Percentiles rank a stretch among this genome's conserved stretches.
These are phyloP conservation scores for Chalciporus sphaerocephalus DNA, from an alignment of 768 basidiomycete species.

Conservation along the genomic window DNA sequence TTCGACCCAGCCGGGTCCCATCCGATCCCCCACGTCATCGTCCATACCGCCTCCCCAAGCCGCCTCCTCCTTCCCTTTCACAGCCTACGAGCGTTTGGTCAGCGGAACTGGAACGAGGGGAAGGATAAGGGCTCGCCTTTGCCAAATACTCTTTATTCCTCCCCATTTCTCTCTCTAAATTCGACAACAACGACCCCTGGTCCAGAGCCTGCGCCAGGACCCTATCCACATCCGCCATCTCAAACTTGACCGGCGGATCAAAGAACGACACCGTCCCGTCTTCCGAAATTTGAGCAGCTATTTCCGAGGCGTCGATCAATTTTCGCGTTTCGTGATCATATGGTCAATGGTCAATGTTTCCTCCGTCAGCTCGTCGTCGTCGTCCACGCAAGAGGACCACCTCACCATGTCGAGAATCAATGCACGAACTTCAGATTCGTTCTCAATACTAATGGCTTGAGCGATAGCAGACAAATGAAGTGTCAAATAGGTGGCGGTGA, in stretches of 20 bases:
- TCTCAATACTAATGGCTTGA: slow-evolving; percentile 38
- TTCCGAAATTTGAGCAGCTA: slow-evolving; percentile 63
- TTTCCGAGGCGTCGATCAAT: slow-evolving; percentile 69
- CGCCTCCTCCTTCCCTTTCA: slow-evolving; percentile 29
- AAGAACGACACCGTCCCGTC: slow-evolving; percentile 73
- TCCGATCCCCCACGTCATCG: slow-evolving; percentile 25
- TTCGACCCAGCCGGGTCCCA: slow-evolving; percentile 26
- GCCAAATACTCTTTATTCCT: slow-evolving; percentile 67
- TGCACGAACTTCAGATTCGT: slow-evolving; percentile 50
- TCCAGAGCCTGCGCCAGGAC: slow-evolving; percentile 53
- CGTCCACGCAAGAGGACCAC: background rate
- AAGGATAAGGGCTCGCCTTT: slow-evolving; percentile 46
- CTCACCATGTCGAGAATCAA: slow-evolving; percentile 73
- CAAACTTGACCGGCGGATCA: slow-evolving; percentile 55
- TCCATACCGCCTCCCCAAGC: slow-evolving; percentile 25
- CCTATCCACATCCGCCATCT: slow-evolving; percentile 56
- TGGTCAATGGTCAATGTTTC: too few relatives aligned
- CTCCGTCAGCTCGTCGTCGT: background rate
- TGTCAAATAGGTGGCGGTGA: slow-evolving; percentile 80
- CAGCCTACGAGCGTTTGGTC: slow-evolving; percentile 16
- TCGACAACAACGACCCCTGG: slow-evolving; percentile 30
- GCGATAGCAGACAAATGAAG: slow-evolving; percentile 72
- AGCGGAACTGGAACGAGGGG: background rate
- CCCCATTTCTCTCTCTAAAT: slow-evolving; percentile 36
- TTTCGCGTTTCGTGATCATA: too few relatives aligned